A percentile compares a stretch with the other conserved stretches of the same genome.
Evolutionary conservation across 208 protist genomes (phyloP).

Genomic region (Leishmania guyanensis): DNA sequence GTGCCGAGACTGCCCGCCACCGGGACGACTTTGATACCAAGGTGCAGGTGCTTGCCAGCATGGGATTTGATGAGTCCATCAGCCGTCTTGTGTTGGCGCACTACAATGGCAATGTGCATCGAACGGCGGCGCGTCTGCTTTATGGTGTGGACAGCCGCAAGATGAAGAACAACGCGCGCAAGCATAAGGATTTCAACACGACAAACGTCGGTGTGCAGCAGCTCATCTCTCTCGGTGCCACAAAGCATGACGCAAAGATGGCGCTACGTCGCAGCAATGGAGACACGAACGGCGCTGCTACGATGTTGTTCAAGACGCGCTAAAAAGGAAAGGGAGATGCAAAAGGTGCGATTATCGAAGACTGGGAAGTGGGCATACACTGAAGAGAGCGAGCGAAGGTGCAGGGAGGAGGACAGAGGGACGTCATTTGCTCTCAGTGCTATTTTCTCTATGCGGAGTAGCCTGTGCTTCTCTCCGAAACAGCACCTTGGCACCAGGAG

Average conservation of each 20-base stretch:
- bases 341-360: not conserved
- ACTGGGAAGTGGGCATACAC: not conserved
- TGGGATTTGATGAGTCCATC: constrained; percentile 61
- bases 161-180: constrained; percentile 52
- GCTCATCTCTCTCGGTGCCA: constrained; percentile 72
- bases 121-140: constrained; percentile 60
- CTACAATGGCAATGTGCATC: constrained; percentile 83
- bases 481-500: not conserved
- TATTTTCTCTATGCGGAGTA: not conserved
- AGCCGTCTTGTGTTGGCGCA: constrained; percentile 64
- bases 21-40: constrained; percentile 65
- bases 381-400: not conserved
- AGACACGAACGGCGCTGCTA: constrained; percentile 57
- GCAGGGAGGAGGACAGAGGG: not conserved
- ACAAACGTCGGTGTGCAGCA: constrained; percentile 67
- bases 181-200: constrained; percentile 69
- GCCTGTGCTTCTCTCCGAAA: not conserved
- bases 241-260: constrained; percentile 71
- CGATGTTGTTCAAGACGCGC: constrained; percentile 52
- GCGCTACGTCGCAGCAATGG: constrained; percentile 64
- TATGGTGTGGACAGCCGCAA: constrained; percentile 44
- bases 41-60: constrained; percentile 39
- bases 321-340: not conserved
- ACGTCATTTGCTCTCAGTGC: not conserved
- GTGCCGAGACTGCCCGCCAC: constrained; percentile 25